A percentile compares a stretch with the other conserved stretches of the same genome.
Evolutionary conservation across 169 alveolate genomes (phyloP).

Genomic region (Plasmodium cynomolgi): DNA sequence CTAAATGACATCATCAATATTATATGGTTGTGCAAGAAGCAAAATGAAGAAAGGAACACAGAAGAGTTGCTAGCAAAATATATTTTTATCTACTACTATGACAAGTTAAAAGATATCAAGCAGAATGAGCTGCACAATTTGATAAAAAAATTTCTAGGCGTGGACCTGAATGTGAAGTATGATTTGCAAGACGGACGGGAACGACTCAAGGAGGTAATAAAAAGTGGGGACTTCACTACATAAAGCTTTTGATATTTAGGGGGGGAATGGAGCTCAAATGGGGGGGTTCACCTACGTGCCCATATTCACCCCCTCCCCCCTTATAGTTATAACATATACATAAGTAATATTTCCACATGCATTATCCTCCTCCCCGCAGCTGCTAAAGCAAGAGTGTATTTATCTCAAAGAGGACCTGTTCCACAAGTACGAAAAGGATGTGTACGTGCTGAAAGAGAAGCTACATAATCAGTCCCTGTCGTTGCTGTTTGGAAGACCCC

Average conservation of each 20-base stretch:
- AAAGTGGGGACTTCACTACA: not conserved
- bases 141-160: constrained; percentile 37
- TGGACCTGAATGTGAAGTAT: constrained; percentile 13
- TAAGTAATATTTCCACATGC: not conserved
- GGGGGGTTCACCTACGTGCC: not conserved
- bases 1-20: constrained; percentile 40
- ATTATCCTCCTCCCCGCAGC: not conserved
- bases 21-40: constrained; percentile 34
- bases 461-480: constrained; percentile 34
- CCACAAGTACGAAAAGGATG: constrained; percentile 29
- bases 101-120: constrained; percentile 30
- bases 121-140: constrained; percentile 22
- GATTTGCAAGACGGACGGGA: constrained; percentile 6
- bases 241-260: not conserved
- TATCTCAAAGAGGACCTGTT: constrained; percentile 30
- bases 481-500: constrained; percentile 19
- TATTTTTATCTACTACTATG: constrained; percentile 44
- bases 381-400: constrained; percentile 17
- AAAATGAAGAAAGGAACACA: not conserved
- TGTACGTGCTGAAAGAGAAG: constrained; percentile 59
- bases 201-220: constrained; percentile 40
- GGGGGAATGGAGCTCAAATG: not conserved
- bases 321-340: too few species aligned
- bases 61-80: constrained; percentile 24
- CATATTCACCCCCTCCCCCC: not conserved